Percentiles rank a stretch among this genome's conserved stretches.
These are phyloP conservation scores for Citrus sp. DNA, from an alignment of 345 rosid genomes.

Conservation along the genomic window DNA sequence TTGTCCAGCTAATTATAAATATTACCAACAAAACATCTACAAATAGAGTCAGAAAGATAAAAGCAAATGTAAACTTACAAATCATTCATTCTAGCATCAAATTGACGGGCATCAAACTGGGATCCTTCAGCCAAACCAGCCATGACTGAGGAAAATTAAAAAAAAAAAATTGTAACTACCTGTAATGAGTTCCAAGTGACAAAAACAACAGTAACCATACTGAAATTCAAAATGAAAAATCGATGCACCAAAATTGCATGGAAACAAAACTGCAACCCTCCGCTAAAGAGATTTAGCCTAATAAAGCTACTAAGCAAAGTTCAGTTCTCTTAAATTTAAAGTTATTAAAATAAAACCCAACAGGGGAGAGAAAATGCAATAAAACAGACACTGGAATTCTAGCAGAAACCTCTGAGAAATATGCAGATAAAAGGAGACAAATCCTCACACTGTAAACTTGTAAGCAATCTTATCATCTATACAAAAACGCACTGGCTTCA, in stretches of 20 bases:
- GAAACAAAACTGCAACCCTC: neutral
- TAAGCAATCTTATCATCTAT: neutral
- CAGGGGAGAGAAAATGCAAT: neutral
- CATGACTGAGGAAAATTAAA: conserved; percentile 32
- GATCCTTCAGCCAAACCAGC: conserved; percentile 43
- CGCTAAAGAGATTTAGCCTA: neutral
- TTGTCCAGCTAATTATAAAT: neutral
- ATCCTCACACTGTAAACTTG: neutral
- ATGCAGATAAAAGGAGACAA: neutral
- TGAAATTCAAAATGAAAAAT: neutral
- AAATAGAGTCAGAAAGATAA: neutral
- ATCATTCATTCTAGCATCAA: conserved; percentile 46
- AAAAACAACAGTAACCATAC: neutral
- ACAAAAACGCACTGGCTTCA: neutral
- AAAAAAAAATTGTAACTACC: neutral
- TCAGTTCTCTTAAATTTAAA: neutral
- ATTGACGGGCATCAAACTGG: conserved; percentile 43
- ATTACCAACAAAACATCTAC: neutral
- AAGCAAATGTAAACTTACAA: conserved; percentile 26
- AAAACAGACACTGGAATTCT: neutral
- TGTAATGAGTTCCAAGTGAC: neutral
- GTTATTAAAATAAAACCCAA: neutral
- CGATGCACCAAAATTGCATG: neutral
- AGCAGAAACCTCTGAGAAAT: neutral
- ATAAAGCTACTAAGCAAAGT: neutral